Evolutionary conservation across 495 filamentous ascomycete genomes (phyloP).

Genomic region (Hypoxylon intermedium): DNA sequence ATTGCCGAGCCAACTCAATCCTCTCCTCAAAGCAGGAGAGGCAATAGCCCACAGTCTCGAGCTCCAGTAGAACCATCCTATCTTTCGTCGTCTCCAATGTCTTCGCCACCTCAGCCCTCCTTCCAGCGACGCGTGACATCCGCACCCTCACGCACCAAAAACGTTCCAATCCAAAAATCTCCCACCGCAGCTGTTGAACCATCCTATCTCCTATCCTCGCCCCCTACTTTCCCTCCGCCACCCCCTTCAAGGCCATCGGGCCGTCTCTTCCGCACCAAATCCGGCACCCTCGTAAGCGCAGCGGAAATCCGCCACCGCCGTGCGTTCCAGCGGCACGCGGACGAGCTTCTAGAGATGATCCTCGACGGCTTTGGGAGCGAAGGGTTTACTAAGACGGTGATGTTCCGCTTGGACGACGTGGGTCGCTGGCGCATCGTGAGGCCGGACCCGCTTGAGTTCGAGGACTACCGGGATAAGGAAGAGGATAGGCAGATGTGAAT

Average conservation of each 20-base stretch:
- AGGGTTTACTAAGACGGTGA: background rate
- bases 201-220: conserved; percentile 4
- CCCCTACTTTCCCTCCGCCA: conserved; percentile 3
- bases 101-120: background rate
- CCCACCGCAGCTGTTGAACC: conserved; percentile 18
- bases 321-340: conserved; percentile 21
- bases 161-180: too few species aligned
- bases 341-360: conserved; percentile 33
- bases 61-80: background rate
- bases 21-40: too few species aligned
- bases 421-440: conserved; percentile 46
- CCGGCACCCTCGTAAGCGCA: conserved; percentile 28
- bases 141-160: background rate
- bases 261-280: conserved; percentile 38
- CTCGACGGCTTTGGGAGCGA: conserved; percentile 28
- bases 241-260: conserved; percentile 5
- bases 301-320: conserved; percentile 33
- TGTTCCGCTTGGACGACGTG: conserved; percentile 29
- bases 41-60: too few species aligned
- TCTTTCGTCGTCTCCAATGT: background rate
- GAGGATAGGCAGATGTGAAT: background rate
- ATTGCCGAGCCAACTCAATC: too few species aligned
- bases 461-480: conserved; percentile 20
- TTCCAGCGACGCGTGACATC: background rate
- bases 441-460: conserved; percentile 34